Conservation (phyloP, 2,329 filamentous ascomycete species). For the Boeremia exigua region DNA sequence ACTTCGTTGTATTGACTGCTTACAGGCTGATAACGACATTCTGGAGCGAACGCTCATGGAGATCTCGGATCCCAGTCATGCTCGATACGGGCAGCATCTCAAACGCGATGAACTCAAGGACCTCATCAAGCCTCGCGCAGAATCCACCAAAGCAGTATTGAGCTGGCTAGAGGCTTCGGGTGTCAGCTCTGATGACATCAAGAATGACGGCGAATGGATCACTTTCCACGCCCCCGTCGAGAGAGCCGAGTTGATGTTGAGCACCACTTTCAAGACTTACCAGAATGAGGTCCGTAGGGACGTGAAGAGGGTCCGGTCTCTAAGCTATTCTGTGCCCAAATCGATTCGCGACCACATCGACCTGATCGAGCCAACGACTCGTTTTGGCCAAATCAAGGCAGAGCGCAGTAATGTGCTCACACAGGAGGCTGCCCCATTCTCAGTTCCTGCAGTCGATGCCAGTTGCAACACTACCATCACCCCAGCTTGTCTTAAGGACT, state of each 20-base stretch:
- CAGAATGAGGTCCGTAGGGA: conserved; percentile 53
- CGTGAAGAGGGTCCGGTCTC: conserved; percentile 58
- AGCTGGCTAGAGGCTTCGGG: conserved; percentile 63
- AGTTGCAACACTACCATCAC: conserved; percentile 54
- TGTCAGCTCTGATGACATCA: conserved; percentile 54
- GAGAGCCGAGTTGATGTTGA: conserved; percentile 62
- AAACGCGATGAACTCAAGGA: conserved; percentile 64
- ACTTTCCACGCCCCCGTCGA: conserved; percentile 61
- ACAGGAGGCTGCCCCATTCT: conserved; percentile 31
- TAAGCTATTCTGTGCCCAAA: conserved; percentile 67
- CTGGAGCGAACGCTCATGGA: conserved; percentile 67
- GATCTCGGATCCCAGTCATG: conserved; percentile 66
- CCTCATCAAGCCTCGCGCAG: conserved; percentile 59
- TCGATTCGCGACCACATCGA: conserved; percentile 62
- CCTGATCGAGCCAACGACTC: conserved; percentile 70
- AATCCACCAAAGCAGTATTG: conserved; percentile 58
- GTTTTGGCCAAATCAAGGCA: conserved; percentile 61
- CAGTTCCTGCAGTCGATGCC: conserved; percentile 36
- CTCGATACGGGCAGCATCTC: conserved; percentile 67
- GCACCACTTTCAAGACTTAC: conserved; percentile 65
- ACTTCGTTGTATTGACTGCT: conserved; percentile 22
- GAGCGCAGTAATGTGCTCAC: conserved; percentile 49
- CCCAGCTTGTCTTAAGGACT: conserved; percentile 54
- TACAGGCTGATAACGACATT: conserved; percentile 54
- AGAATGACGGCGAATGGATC: conserved; percentile 66